A percentile compares a stretch with the other conserved stretches of the same genome.
phyloP scores from a whole-genome alignment of 2,329 filamentous ascomycete species.

The Beauveria varroae region DNA sequence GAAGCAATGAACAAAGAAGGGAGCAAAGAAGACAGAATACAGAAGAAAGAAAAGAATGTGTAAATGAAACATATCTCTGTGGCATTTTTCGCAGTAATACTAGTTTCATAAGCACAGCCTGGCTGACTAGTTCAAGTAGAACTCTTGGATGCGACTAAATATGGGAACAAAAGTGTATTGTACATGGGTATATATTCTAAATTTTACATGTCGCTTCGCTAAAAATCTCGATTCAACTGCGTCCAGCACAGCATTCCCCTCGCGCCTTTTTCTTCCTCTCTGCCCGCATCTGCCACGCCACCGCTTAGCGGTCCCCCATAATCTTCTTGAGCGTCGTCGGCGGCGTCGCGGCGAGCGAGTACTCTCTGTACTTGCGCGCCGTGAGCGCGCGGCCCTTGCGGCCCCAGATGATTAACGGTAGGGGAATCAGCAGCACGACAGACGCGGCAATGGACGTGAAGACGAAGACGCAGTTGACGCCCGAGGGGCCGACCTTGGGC shows the following conservation, averaged over 20 bases:
- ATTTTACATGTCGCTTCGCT: background rate
- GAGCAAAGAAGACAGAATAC: background rate
- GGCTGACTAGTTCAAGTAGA: too few relatives aligned
- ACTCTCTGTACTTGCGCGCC: background rate
- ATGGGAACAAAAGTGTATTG: too few relatives aligned
- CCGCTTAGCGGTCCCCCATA: background rate
- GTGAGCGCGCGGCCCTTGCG: background rate
- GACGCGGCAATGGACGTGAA: background rate
- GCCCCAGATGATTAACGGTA: constrained; percentile 1
- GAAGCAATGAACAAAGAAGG: background rate
- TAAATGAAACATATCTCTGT: too few relatives aligned
- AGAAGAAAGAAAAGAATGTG: background rate
- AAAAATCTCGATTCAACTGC: background rate
- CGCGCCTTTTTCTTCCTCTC: too few relatives aligned
- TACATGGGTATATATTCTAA: background rate
- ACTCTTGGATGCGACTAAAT: too few relatives aligned
- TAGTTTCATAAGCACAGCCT: too few relatives aligned
- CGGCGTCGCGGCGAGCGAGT: constrained; percentile 3
- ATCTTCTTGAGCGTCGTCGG: constrained; percentile 4
- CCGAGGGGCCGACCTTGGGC: background rate
- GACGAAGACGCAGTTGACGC: background rate
- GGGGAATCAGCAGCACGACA: background rate
- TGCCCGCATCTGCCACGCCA: too few relatives aligned
- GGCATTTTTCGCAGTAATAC: too few relatives aligned
- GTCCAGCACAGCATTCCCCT: background rate